Conservation (phyloP, 1,139 yeast species). For the Candida sanyaensis region DNA sequence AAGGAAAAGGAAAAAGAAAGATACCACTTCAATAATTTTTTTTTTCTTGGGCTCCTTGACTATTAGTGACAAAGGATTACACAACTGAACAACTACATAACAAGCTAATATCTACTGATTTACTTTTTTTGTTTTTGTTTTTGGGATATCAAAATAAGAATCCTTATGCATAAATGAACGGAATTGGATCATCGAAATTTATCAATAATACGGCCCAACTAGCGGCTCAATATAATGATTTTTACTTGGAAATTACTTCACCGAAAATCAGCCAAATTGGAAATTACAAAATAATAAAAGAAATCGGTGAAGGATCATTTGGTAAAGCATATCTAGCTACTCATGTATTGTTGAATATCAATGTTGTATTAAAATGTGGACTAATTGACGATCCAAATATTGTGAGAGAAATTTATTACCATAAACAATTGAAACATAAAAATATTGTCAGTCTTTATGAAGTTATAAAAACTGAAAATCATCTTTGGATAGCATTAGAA, state of each 20-base stretch:
- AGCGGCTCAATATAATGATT: slow-evolving; percentile 66
- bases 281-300: slow-evolving; percentile 67
- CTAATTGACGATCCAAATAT: slow-evolving; percentile 80
- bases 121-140: no score
- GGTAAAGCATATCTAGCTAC: slow-evolving; percentile 87
- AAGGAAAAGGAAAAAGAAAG: no score
- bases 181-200: slow-evolving; percentile 5
- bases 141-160: background rate
- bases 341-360: slow-evolving; percentile 70
- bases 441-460: slow-evolving; percentile 86
- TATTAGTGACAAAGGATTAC: no score
- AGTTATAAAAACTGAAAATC: slow-evolving; percentile 75
- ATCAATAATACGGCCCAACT: slow-evolving; percentile 40
- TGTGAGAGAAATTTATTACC: slow-evolving; percentile 91
- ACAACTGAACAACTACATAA: no score
- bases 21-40: no score
- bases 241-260: slow-evolving; percentile 57
- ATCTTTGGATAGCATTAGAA: slow-evolving; percentile 86
- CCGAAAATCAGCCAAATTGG: slow-evolving; percentile 66
- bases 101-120: no score
- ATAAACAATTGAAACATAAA: slow-evolving; percentile 80
- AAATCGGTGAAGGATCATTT: slow-evolving; percentile 88
- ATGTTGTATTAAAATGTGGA: slow-evolving; percentile 87
- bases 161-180: slow-evolving; percentile 3
- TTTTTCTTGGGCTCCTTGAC: no score